Percentiles rank a stretch among this genome's conserved stretches.
phyloP scores from a whole-genome alignment of 2,329 filamentous ascomycete species.

The Hypoxylon sp. region DNA sequence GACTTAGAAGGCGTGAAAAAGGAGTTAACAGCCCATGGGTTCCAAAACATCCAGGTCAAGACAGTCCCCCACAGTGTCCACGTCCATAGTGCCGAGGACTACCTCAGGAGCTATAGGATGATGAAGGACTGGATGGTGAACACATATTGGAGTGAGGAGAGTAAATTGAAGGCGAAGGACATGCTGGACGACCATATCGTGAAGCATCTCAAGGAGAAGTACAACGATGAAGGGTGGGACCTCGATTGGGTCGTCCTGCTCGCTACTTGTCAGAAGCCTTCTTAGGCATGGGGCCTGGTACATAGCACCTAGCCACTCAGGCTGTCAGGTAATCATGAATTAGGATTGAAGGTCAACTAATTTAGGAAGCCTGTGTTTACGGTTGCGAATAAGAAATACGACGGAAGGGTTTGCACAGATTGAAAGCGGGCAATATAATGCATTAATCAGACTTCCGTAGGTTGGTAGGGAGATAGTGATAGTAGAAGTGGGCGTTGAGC shows the following conservation, averaged over 20 bases:
- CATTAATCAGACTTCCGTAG: too few species aligned
- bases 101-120: slow-evolving; percentile 54
- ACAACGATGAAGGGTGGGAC: slow-evolving; percentile 57
- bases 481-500: too few species aligned
- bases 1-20: slow-evolving; percentile 58
- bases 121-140: slow-evolving; percentile 60
- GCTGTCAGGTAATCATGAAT: not conserved
- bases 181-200: slow-evolving; percentile 53
- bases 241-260: slow-evolving; percentile 54
- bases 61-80: slow-evolving; percentile 50
- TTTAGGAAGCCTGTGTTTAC: not conserved
- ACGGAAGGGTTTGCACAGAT: not conserved
- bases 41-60: slow-evolving; percentile 58
- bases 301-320: not conserved
- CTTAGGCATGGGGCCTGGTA: not conserved
- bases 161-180: slow-evolving; percentile 57
- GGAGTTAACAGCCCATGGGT: slow-evolving; percentile 56
- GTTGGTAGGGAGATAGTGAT: too few species aligned
- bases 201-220: slow-evolving; percentile 59
- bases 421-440: not conserved
- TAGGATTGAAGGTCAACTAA: not conserved
- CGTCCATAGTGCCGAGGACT: slow-evolving; percentile 57
- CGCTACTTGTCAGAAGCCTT: slow-evolving; percentile 49
- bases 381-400: not conserved
- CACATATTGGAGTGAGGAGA: slow-evolving; percentile 60